These are phyloP conservation scores for Aspergillus japonicus DNA, from an alignment of 2,329 filamentous ascomycete species.

Conservation along the genomic window DNA sequence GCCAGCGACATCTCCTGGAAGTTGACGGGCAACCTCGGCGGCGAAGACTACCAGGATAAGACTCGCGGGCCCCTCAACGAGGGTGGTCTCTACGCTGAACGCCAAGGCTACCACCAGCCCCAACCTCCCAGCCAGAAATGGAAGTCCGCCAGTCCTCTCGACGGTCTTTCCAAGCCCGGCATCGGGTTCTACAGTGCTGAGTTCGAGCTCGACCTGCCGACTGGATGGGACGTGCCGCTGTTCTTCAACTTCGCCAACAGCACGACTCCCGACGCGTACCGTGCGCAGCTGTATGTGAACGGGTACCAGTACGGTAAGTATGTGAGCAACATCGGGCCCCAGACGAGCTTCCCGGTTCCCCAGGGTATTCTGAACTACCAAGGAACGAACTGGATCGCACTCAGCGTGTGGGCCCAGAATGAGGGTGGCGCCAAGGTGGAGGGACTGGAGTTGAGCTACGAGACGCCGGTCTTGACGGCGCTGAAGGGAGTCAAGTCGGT, in stretches of 20 bases:
- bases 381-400: slow-evolving; percentile 66
- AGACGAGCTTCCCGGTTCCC: slow-evolving; percentile 69
- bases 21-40: slow-evolving; percentile 59
- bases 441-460: slow-evolving; percentile 52
- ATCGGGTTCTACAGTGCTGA: slow-evolving; percentile 54
- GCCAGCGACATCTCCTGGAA: slow-evolving; percentile 50
- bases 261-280: slow-evolving; percentile 57
- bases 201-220: slow-evolving; percentile 52
- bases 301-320: slow-evolving; percentile 72
- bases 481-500: slow-evolving; percentile 48
- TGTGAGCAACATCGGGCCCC: slow-evolving; percentile 71
- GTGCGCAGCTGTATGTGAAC: slow-evolving; percentile 69
- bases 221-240: slow-evolving; percentile 57
- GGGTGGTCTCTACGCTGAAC: slow-evolving; percentile 56
- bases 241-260: slow-evolving; percentile 50
- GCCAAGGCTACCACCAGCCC: slow-evolving; percentile 57
- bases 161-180: slow-evolving; percentile 48
- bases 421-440: slow-evolving; percentile 57
- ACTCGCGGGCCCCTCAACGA: slow-evolving; percentile 58
- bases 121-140: slow-evolving; percentile 40
- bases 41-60: slow-evolving; percentile 54
- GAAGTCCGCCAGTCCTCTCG: slow-evolving; percentile 35
- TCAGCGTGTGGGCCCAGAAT: slow-evolving; percentile 68
- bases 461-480: slow-evolving; percentile 53
- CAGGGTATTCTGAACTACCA: slow-evolving; percentile 70